Evolutionary conservation across 2,329 filamentous ascomycete genomes (phyloP), one percentile per base, ranked within the genome.

Genomic region (Aspergillus pseudotamarii): DNA sequence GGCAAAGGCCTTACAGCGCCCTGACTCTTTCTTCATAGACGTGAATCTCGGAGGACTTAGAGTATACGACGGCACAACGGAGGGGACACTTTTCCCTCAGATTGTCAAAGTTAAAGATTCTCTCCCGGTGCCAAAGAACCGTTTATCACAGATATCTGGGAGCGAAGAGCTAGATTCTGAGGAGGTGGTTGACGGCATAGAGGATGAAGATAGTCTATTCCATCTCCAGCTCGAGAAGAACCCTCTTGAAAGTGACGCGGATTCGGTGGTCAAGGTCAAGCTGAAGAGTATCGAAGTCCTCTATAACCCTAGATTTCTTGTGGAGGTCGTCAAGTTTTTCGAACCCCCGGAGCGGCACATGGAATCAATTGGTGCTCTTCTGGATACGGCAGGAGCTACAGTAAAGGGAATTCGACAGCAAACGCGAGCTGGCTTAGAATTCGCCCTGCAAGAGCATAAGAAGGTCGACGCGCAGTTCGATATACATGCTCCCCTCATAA

Each of bases 391-490:
- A 6, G 94, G 95, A 28, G 94, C 94, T 1, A 99, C 95, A 0
- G 94, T 99, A 0, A 94, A 99, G 78, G 94, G 94, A 9, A 84
- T 99, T 63, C 88, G 96, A 38, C 94, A 98, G 76, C 96, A 99
- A 80, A 99, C 96, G 5, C 88, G 96, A 75, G 94, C 95, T 57
- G 94, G 95, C 30, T 86, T 99, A 38, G 94, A 99, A 77, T 99
- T 97, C 78, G 96, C 95, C 0, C 82, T 99, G 3, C 91, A 97
- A 72, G 96, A 99, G 75, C 95, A 99, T 83, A 98, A 97, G 82
- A 98, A 95, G 2, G 90, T 99, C 75, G 97, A 99, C 72, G 94
- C 94, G 16, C 93, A 98, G 71, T 84, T 99, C 50, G 95, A 99
- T 76, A 87, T 99, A 14, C 94, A 97, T 75, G 95, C 95, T 0